phyloP scores from a whole-genome alignment of 2,329 filamentous ascomycete genomes.

The Clarireedia hainanense region DNA sequence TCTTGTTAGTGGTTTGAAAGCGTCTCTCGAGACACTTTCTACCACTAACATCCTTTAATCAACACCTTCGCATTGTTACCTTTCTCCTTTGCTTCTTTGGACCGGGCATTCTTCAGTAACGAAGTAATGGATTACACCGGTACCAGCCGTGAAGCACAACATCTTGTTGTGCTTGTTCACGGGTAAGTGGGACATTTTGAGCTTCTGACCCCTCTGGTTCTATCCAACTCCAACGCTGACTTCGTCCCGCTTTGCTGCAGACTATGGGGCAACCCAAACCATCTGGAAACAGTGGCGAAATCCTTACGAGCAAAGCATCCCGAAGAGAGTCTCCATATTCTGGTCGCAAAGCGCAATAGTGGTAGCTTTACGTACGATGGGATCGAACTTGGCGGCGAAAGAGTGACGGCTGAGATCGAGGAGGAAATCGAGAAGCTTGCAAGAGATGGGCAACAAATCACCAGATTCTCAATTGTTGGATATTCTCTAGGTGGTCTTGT shows the following conservation, averaged over 20 bases:
- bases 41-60: conserved; percentile 27
- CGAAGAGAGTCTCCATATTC: conserved; percentile 58
- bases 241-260: conserved; percentile 30
- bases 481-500: conserved; percentile 88
- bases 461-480: conserved; percentile 77
- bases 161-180: conserved; percentile 72
- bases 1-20: conserved; percentile 28
- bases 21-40: conserved; percentile 32
- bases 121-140: conserved; percentile 41
- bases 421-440: conserved; percentile 51
- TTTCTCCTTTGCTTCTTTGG: conserved; percentile 29
- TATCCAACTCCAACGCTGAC: neutral
- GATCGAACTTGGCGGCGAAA: conserved; percentile 60
- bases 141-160: conserved; percentile 49
- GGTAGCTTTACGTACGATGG: conserved; percentile 67
- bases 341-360: conserved; percentile 65
- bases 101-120: conserved; percentile 30
- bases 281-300: conserved; percentile 62
- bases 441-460: conserved; percentile 60
- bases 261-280: conserved; percentile 72
- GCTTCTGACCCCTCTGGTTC: neutral
- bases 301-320: conserved; percentile 53
- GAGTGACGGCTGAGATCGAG: conserved; percentile 60
- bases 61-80: conserved; percentile 24
- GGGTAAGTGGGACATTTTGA: conserved; percentile 33